phyloP scores from a whole-genome alignment of 352 stramenopile species.

The Phytophthora fragariae region DNA sequence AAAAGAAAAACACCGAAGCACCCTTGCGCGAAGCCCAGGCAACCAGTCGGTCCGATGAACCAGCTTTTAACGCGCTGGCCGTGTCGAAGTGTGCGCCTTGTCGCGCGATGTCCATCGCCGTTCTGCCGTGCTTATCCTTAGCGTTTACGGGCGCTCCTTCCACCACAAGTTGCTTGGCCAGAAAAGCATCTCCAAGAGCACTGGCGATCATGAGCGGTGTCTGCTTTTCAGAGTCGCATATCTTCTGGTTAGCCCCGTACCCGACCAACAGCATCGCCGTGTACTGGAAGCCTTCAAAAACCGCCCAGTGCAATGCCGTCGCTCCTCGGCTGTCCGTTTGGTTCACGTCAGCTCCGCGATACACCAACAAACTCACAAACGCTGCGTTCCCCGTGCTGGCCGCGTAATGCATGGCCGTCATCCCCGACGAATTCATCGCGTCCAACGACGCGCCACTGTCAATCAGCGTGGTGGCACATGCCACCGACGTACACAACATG shows the following conservation, averaged over 20 bases:
- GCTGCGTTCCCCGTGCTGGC: conserved; percentile 80
- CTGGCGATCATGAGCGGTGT: conserved; percentile 86
- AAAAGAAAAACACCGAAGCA: conserved; percentile 79
- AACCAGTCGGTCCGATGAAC: conserved; percentile 72
- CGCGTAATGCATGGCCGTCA: conserved; percentile 85
- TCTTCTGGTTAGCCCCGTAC: conserved; percentile 85
- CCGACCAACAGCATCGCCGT: conserved; percentile 82
- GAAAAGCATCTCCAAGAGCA: conserved; percentile 79
- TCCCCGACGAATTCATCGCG: conserved; percentile 75
- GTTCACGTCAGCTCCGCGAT: conserved; percentile 72
- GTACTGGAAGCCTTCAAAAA: conserved; percentile 90
- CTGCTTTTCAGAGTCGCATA: conserved; percentile 80
- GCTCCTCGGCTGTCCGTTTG: conserved; percentile 71
- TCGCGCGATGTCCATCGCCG: conserved; percentile 76
- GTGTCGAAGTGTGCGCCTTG: conserved; percentile 78
- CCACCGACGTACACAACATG: conserved; percentile 81
- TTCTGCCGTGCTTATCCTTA: conserved; percentile 76
- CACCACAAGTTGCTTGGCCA: conserved; percentile 86
- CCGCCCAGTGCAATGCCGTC: conserved; percentile 81
- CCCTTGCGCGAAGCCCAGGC: conserved; percentile 68
- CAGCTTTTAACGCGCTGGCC: conserved; percentile 67
- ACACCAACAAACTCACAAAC: conserved; percentile 74
- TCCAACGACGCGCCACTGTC: conserved; percentile 60
- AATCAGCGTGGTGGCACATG: conserved; percentile 62
- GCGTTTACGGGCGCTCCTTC: conserved; percentile 73